phyloP scores from a whole-genome alignment of 2,329 filamentous ascomycete genomes.

The Gnomoniopsis smithogilvyi region DNA sequence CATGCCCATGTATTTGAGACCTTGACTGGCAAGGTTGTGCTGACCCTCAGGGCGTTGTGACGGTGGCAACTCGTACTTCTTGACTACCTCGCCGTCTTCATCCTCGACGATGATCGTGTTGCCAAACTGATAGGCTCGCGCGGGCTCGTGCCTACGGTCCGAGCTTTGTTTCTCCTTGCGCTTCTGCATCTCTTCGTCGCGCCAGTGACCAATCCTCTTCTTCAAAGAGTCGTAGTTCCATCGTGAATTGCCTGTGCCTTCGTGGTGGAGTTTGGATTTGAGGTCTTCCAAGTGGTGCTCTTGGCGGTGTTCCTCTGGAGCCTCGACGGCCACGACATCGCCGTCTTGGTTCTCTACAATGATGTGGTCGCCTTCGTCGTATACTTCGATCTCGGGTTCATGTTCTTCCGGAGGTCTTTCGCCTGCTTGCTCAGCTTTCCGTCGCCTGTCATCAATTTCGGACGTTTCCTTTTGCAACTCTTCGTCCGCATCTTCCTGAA shows the following conservation, averaged over 20 bases:
- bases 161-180: slow-evolving; percentile 58
- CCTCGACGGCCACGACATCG: slow-evolving; percentile 71
- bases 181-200: slow-evolving; percentile 58
- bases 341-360: slow-evolving; percentile 84
- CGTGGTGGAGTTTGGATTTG: slow-evolving; percentile 31
- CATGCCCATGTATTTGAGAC: slow-evolving; percentile 54
- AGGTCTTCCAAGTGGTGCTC: slow-evolving; percentile 22
- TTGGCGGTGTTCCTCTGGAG: slow-evolving; percentile 25
- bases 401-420: slow-evolving; percentile 6
- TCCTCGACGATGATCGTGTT: slow-evolving; percentile 88
- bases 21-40: slow-evolving; percentile 36
- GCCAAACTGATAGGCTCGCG: slow-evolving; percentile 81
- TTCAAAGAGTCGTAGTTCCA: slow-evolving; percentile 46
- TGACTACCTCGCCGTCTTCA: slow-evolving; percentile 81
- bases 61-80: slow-evolving; percentile 72
- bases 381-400: slow-evolving; percentile 57
- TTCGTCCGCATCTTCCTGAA: slow-evolving; percentile 17
- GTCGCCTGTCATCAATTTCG: slow-evolving; percentile 15
- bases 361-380: slow-evolving; percentile 74
- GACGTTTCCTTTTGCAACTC: slow-evolving; percentile 27
- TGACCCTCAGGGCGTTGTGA: slow-evolving; percentile 43
- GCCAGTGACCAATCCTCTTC: slow-evolving; percentile 48
- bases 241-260: slow-evolving; percentile 27
- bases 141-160: slow-evolving; percentile 62
- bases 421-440: background rate